phyloP scores from a whole-genome alignment of 2,329 filamentous ascomycete genomes.

The Helicocarpus griseus region DNA sequence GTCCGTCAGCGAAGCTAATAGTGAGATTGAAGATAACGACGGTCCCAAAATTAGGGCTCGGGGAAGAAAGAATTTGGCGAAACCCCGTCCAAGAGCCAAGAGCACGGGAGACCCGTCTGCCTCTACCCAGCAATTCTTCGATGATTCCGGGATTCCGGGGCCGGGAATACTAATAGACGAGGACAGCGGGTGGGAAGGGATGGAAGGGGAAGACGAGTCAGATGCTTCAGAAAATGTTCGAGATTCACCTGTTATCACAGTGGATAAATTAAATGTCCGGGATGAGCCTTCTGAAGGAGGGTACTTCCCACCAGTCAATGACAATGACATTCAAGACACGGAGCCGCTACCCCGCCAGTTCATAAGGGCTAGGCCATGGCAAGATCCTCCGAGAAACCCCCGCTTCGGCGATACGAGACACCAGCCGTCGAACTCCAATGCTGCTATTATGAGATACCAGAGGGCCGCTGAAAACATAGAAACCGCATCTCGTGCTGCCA shows the following conservation, averaged over 20 bases:
- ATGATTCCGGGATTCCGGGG: constrained; percentile 39
- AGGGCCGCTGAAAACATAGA: constrained; percentile 43
- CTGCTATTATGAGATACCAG: constrained; percentile 45
- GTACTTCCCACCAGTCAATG: constrained; percentile 17
- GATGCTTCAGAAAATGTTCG: constrained; percentile 20
- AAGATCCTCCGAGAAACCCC: constrained; percentile 31
- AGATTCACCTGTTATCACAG: constrained; percentile 17
- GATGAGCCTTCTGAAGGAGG: constrained; percentile 17
- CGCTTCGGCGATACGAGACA: constrained; percentile 21
- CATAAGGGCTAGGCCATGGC: constrained; percentile 38
- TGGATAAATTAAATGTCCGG: constrained; percentile 18
- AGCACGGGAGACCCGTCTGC: constrained; percentile 27
- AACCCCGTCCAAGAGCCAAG: constrained; percentile 37
- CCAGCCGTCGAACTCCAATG: constrained; percentile 45
- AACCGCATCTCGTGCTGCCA: constrained; percentile 45
- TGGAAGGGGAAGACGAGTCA: constrained; percentile 24
- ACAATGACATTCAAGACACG: constrained; percentile 17
- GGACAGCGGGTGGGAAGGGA: constrained; percentile 26
- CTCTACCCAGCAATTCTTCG: constrained; percentile 14
- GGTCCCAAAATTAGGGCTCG: constrained; percentile 9
- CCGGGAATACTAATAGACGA: constrained; percentile 41
- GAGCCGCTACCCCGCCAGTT: constrained; percentile 30
- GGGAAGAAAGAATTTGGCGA: constrained; percentile 15
- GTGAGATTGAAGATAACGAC: constrained; percentile 26
- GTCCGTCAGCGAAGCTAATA: constrained; percentile 39